Evolutionary conservation across 257 asterid genomes (phyloP), one percentile per base, ranked within the genome.

Genomic region (Anisodus acutangulus): DNA sequence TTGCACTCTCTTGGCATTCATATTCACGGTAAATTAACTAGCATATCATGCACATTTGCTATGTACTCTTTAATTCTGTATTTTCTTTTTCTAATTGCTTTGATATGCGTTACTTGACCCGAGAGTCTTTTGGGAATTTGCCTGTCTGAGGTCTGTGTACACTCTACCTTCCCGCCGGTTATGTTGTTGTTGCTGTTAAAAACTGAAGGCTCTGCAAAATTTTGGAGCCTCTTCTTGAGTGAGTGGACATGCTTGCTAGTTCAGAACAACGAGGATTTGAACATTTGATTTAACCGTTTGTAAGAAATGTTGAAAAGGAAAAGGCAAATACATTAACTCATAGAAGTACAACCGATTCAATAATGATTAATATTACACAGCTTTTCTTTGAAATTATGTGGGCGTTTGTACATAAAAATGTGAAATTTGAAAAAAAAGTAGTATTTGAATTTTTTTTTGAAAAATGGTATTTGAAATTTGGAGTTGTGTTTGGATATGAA

Each of bases 1-100:
- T 82, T 96, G 91, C 99, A 96, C 79, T 93, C 98, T 51, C 68
- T 94, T 54, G 99, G 99, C 57, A 90, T 96, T 86, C 99, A 96
- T 89, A 70, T 93, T 85, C 98, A 96, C 63, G 98, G 99, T 94
- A 86, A 87, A 41, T 41, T 41, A 41, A 53, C 69, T n/a, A 57
- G 22, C 62, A 45, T 6, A 71, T 9, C 31, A 71, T 45, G 80
- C 80, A 49, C 43, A 49, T 49, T 19, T 41, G 45, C 45, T 41
- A 41, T 41, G 4, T 41, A 3, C 45, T 41, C 45, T 41, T 41
- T 41, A 41, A 41, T 41, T 41, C 1, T 41, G 45, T 41, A 41
- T 41, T 41, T 5, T 41, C 5, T 41, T 41, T 41, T 41, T 41
- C 45, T 41, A 41, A 41, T 41, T 41, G 45, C 3, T 41, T 41